Evolutionary conservation across 371 early-diverging fungal genomes (phyloP).

Genomic region (Synchytrium microbalum): DNA sequence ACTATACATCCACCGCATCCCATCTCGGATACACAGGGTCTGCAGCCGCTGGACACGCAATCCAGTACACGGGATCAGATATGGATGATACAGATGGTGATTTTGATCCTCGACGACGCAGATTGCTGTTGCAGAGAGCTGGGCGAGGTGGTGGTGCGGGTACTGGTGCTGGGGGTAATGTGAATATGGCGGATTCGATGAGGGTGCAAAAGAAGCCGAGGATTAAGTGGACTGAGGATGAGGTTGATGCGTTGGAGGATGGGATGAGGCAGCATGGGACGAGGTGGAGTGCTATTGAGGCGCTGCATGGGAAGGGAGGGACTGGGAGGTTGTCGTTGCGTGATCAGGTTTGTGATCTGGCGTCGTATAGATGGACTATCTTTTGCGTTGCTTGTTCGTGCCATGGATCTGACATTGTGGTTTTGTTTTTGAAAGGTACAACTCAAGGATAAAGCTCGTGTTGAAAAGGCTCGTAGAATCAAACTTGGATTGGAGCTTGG

Average conservation of each 20-base stretch:
- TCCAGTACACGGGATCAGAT: background rate
- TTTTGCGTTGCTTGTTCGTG: background rate
- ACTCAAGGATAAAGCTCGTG: conserved; percentile 26
- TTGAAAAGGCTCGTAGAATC: conserved; percentile 21
- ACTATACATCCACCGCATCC: background rate
- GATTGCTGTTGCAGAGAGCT: background rate
- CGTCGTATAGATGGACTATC: no score
- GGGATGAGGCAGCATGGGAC: conserved; percentile 23
- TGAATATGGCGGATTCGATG: background rate
- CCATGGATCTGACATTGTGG: no score
- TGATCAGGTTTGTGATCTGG: background rate
- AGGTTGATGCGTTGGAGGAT: conserved; percentile 17
- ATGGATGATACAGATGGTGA: background rate
- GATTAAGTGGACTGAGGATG: conserved; percentile 6
- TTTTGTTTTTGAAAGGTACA: conserved; percentile 26
- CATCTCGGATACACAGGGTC: background rate
- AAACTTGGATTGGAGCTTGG: conserved; percentile 5
- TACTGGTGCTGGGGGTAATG: no score
- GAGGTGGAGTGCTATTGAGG: conserved; percentile 18
- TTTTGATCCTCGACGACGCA: background rate
- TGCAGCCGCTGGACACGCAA: background rate
- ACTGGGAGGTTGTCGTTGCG: conserved; percentile 6
- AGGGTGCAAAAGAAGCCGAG: background rate
- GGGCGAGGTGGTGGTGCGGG: background rate
- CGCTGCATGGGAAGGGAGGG: conserved; percentile 8